phyloP scores from a whole-genome alignment of 306 rosid species.

The Quercus variabilis region DNA sequence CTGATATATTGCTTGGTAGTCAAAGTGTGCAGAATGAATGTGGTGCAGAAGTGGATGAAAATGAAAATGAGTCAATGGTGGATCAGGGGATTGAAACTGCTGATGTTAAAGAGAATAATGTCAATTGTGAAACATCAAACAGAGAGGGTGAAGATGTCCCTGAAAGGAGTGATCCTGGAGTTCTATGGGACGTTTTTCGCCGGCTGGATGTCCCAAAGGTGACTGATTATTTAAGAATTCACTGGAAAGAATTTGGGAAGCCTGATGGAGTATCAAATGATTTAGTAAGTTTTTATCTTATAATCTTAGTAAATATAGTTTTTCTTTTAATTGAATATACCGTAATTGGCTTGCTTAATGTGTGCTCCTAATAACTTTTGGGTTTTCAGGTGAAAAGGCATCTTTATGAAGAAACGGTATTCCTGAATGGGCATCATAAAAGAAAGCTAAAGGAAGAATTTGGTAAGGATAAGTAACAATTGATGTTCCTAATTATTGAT shows the following conservation, averaged over 20 bases:
- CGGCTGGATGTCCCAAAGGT: constrained; percentile 68
- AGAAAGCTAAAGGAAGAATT: constrained; percentile 81
- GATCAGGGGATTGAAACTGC: constrained; percentile 42
- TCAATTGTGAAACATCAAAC: constrained; percentile 32
- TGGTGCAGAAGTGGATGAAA: constrained; percentile 39
- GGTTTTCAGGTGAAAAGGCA: constrained; percentile 58
- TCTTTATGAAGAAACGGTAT: constrained; percentile 67
- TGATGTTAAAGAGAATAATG: constrained; percentile 28
- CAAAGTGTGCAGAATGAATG: constrained; percentile 31
- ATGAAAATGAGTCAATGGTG: constrained; percentile 34
- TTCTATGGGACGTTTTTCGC: constrained; percentile 86
- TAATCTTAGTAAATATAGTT: not conserved
- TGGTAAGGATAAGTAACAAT: constrained; percentile 47
- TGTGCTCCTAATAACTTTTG: constrained; percentile 28
- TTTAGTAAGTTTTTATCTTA: constrained; percentile 41
- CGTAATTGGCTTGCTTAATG: constrained; percentile 22
- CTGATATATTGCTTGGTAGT: constrained; percentile 40
- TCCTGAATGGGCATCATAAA: constrained; percentile 71
- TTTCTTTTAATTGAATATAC: not conserved
- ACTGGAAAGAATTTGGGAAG: constrained; percentile 55
- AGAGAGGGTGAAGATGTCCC: constrained; percentile 42
- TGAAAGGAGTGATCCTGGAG: constrained; percentile 50
- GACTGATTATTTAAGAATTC: constrained; percentile 66
- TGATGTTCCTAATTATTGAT: constrained; percentile 14
- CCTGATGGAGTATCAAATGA: constrained; percentile 35